Percentiles rank a stretch among this genome's conserved stretches.
Evolutionary conservation across 1,284 basidiomycete genomes (phyloP).

Genomic region (Wolfiporia cocos): DNA sequence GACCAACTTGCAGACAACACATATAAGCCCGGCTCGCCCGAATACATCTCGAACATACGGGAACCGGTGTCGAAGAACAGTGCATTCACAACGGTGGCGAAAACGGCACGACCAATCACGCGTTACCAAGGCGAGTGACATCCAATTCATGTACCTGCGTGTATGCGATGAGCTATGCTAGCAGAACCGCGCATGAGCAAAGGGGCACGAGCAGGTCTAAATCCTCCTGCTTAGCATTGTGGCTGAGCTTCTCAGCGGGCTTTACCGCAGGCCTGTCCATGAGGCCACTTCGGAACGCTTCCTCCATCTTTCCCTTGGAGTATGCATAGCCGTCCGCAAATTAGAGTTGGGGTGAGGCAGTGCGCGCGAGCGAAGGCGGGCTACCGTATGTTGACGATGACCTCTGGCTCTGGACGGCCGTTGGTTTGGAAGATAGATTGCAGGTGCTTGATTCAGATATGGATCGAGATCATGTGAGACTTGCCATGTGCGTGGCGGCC

Average conservation of each 20-base stretch:
- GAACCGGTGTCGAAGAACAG: no score
- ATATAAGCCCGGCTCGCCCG: constrained; percentile 27
- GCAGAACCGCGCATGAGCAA: background rate
- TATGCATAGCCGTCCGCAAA: constrained; percentile 62
- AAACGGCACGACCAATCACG: no score
- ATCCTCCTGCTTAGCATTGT: constrained; percentile 47
- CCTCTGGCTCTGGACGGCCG: constrained; percentile 59
- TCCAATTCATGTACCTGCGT: constrained; percentile 61
- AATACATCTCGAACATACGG: constrained; percentile 28
- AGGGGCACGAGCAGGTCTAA: constrained; percentile 56
- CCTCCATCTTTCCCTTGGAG: constrained; percentile 60
- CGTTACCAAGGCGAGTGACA: constrained; percentile 47
- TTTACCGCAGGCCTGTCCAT: constrained; percentile 49
- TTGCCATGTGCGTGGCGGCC: constrained; percentile 12
- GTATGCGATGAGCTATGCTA: background rate
- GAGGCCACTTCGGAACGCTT: constrained; percentile 51
- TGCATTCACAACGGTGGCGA: no score
- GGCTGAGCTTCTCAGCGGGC: constrained; percentile 27
- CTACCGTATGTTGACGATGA: constrained; percentile 55
- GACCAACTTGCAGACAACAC: constrained; percentile 13
- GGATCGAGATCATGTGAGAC: no score
- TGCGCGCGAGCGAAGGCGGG: background rate
- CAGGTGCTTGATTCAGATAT: constrained; percentile 4
- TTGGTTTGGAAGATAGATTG: constrained; percentile 24
- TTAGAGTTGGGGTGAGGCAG: constrained; percentile 28